Evolutionary conservation across 2,329 filamentous ascomycete species (phyloP).

Genomic region (Paecilomyces formosus): DNA sequence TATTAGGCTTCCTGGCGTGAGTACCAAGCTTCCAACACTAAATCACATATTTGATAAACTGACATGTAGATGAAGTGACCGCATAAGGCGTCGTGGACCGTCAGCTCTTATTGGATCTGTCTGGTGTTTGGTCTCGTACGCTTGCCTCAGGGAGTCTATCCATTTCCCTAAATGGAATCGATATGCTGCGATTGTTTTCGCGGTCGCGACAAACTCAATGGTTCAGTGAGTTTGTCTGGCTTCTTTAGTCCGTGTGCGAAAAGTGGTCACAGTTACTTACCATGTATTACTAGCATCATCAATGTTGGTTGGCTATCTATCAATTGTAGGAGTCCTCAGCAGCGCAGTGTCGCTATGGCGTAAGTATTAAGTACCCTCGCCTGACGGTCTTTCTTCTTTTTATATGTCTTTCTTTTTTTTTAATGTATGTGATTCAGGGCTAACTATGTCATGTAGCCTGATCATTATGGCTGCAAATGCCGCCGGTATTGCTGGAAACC

Average conservation of each 20-base stretch:
- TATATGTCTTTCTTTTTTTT: no score
- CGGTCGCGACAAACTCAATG: conserved; percentile 23
- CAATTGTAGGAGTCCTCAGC: conserved; percentile 48
- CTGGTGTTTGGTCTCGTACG: conserved; percentile 33
- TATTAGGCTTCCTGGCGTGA: conserved; percentile 17
- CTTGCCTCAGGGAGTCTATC: conserved; percentile 22
- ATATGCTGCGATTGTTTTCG: conserved; percentile 20
- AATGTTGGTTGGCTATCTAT: conserved; percentile 56
- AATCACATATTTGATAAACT: conserved; percentile 6
- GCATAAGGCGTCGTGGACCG: conserved; percentile 25
- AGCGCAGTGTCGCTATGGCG: conserved; percentile 55
- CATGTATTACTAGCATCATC: conserved; percentile 23
- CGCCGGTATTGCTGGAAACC: conserved; percentile 5
- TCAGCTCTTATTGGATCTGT: conserved; percentile 25
- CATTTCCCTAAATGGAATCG: conserved; percentile 17
- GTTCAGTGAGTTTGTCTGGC: conserved; percentile 24
- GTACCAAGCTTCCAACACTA: conserved; percentile 1
- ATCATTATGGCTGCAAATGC: conserved; percentile 54
- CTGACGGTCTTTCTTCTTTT: no score
- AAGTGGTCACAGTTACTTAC: conserved; percentile 3
- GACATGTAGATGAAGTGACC: conserved; percentile 16
- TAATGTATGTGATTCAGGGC: not conserved
- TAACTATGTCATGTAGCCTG: conserved; percentile 13
- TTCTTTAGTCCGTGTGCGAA: not conserved
- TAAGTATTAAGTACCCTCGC: conserved; percentile 28